Evolutionary conservation across 1,284 basidiomycete species (phyloP), one percentile per base, ranked within the genome.

Genomic region (Mycena citricolor): DNA sequence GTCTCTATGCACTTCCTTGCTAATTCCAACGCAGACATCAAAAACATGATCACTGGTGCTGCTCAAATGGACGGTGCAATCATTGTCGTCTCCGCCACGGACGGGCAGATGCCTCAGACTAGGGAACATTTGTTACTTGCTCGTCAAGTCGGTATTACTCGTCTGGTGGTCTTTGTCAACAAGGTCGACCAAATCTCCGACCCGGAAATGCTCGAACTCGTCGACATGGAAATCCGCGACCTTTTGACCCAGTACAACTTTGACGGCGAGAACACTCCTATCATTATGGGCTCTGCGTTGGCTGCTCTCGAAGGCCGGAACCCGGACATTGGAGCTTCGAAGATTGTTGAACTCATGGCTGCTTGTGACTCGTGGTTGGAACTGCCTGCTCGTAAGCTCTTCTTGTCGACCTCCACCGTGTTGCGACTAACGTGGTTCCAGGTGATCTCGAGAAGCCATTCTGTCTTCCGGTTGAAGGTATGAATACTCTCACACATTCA

Each of bases 151-250:
- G 97, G 97, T 57, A 91, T 99, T 67, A 95, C 97, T 74, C 93
- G 90, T 69, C 83, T 99, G 31, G 92, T 99, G 54, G 97, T 99
- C 56, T 99, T 98, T 77, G 94, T 99, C 69, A 99, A 99, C 88
- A 97, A 98, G 74, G 87, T 99, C 54, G 97, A 99, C 73, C 83
- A 90, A 76, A 89, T 99, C 50, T 83, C 90, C 54, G 97, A 99
- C 77, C 81, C 85, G 23, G 97, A 99, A 78, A 98, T 99, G 94
- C 77, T 99, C 50, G 94, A 98, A 74, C 87, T 99, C 47, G 97
- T 99, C 54, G 97, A 99, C 61, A 99, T 99, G 95, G 97, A 99
- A 78, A 99, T 99, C 88, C 86, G 97, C 47, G 97, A 99, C 64
- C 76, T 99, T n/a, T 80, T 99, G 35, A 73, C 82, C 20, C 86